Base-by-base conservation (phyloP, 2,329 filamentous ascomycete species). In the Aspergillus sp. region DNA sequence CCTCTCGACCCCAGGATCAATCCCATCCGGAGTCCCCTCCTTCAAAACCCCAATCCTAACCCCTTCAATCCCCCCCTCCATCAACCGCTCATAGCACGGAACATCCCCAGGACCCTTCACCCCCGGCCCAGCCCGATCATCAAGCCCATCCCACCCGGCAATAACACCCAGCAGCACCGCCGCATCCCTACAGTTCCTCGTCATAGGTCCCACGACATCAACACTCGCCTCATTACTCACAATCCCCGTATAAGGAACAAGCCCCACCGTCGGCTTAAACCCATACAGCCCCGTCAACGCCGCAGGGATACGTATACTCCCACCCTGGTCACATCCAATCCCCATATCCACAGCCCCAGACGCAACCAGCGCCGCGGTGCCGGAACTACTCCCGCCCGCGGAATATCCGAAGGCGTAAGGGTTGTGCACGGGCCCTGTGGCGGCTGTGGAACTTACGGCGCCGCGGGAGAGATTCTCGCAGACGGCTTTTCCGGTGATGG, bases 381-480 rank as follows among this genome's bases (percentile, higher is more conserved):
- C 79, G 11, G 72, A 77, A 27, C 75, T 78, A 57, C 77, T 79
- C n/a, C 80, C 80, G n/a, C 80, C 79, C 39, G 75, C 73, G 2
- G 22, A 44, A 22, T 42, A 51, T 8, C 49, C 49, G 20, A n/a
- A 59, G 0, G 76, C 78, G 56, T 75, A 77, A 0, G 80, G 80
- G 53, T 82, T 80, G 57, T 81, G 74, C 2, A 82, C 78, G 1
- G 73, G 71, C 0, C 80, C 80, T 3, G 75, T 76, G n/a, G 77
- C 73, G 0, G 77, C 74, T 5, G 79, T 79, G 50, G 70, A 73
- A 9, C 75, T 78, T 15, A 79, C 60, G 4, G 74, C 75, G 9
- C 75, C 75, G 57, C 75, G 71, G 45, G 74, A 79, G 41, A 80
- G 71, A 61, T 81, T 80, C 64, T 82, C 80, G 59, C 80, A 82